phyloP scores from a whole-genome alignment of 148 eudicot genomes.

The Silene conica region DNA sequence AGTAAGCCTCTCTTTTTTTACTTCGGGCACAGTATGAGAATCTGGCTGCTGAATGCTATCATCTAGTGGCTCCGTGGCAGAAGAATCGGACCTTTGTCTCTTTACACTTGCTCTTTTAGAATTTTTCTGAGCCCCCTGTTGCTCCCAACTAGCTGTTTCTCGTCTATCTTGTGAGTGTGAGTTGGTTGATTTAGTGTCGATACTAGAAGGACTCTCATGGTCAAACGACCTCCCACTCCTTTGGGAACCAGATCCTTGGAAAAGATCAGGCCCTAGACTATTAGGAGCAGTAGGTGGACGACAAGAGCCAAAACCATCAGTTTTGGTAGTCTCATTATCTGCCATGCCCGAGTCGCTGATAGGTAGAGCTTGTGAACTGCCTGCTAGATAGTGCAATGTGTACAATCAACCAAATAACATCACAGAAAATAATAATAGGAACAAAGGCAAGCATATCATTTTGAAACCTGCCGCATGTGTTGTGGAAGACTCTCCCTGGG shows the following conservation, averaged over 20 bases:
- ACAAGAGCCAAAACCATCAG: constrained; percentile 43
- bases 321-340: constrained; percentile 45
- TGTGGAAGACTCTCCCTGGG: constrained; percentile 67
- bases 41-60: constrained; percentile 43
- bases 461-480: constrained; percentile 59
- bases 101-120: constrained; percentile 38
- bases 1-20: constrained; percentile 38
- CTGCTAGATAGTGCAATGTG: constrained; percentile 32
- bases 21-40: constrained; percentile 27
- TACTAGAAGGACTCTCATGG: constrained; percentile 75
- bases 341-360: constrained; percentile 38
- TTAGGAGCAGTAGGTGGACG: constrained; percentile 51
- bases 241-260: constrained; percentile 62
- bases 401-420: constrained; percentile 1
- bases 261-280: constrained; percentile 50
- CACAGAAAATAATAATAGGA: background rate
- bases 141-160: constrained; percentile 56
- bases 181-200: constrained; percentile 57
- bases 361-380: constrained; percentile 50
- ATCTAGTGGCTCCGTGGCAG: constrained; percentile 37
- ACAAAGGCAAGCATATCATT: background rate
- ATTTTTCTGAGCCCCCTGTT: constrained; percentile 51
- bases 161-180: constrained; percentile 60
- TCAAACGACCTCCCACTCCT: constrained; percentile 49
- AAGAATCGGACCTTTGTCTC: constrained; percentile 55